Evolutionary conservation across 1,284 basidiomycete genomes (phyloP).

Genomic region (Apiotrichum brassicae): DNA sequence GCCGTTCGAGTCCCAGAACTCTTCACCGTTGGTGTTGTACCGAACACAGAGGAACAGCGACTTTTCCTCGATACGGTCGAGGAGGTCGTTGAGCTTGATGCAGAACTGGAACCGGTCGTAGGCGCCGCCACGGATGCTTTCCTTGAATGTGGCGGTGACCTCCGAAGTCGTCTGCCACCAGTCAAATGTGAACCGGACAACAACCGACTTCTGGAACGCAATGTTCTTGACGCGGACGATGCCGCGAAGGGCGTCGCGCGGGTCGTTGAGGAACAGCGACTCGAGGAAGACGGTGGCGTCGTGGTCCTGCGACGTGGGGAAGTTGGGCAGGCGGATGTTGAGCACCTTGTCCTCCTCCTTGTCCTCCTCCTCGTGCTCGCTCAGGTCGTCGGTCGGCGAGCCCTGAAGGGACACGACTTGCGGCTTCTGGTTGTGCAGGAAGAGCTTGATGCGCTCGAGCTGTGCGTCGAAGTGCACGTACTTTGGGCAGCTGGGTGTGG

Average conservation of each 20-base stretch:
- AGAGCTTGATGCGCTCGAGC: constrained; percentile 82
- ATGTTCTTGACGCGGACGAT: constrained; percentile 75
- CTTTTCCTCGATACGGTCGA: constrained; percentile 70
- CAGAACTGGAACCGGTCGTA: constrained; percentile 58
- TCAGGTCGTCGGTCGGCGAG: constrained; percentile 73
- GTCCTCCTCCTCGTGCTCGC: constrained; percentile 62
- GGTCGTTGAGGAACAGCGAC: constrained; percentile 57
- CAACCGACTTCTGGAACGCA: constrained; percentile 80
- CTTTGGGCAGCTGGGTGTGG: constrained; percentile 65
- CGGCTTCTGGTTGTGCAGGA: constrained; percentile 88
- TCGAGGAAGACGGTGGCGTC: constrained; percentile 53
- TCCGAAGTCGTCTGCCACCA: constrained; percentile 94
- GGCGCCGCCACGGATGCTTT: constrained; percentile 56
- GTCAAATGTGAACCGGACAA: constrained; percentile 86
- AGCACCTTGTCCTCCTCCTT: constrained; percentile 42
- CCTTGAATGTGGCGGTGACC: constrained; percentile 70
- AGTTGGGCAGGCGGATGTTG: constrained; percentile 51
- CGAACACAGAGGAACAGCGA: constrained; percentile 73
- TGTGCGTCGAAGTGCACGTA: constrained; percentile 88
- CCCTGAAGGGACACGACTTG: constrained; percentile 85
- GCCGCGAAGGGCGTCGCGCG: constrained; percentile 59
- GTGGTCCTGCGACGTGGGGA: constrained; percentile 48
- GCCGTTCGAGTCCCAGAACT: constrained; percentile 87
- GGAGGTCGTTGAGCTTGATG: constrained; percentile 52
- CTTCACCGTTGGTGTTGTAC: constrained; percentile 63